Base-by-base conservation (phyloP, 2,329 filamentous ascomycete species). In the Diaporthe capsici region DNA sequence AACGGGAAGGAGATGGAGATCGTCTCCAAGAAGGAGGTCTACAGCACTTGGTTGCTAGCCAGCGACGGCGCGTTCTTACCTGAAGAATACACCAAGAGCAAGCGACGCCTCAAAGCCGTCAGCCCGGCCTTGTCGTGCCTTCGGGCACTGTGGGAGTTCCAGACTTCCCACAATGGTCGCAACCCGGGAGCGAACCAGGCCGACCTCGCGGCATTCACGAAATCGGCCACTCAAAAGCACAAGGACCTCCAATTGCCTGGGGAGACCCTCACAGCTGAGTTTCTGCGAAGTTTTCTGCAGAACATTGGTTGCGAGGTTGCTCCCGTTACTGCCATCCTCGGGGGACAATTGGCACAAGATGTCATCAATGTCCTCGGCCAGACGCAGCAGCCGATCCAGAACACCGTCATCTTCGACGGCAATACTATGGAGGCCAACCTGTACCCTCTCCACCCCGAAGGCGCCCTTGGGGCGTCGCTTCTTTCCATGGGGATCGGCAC, bases 361-460 rank as follows among this genome's bases (percentile, higher is more conserved):
- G 95, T 98, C 71, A 98, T 99, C 85, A 98, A 98, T 81, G 96
- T 98, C 44, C 90, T 98, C 8, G 95, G 96, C 67, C 92, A 94
- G 82, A 92, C 94, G 55, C 95, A 98, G 85, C 97, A 98, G 84
- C 97, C 97, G 0, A 94, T 99, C 57, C 97, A 99, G 86, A 99
- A 99, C 84, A 92, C 98, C 83, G 90, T 98, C 68, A 87, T 98
- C 28, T 98, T 98, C 81, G 95, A 98, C 83, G 96, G 96, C 20
- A 94, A 95, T 79, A 90, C 89, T 61, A 94, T 94, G 84, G 91
- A 94, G 78, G 94, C 94, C 0, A 92, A 92, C 2, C 92, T 97
- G 78, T 98, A 97, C 82, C 90, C 95, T 2, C 87, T 98, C 57
- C 95, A 97, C 82, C 94, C 95, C 0, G 89, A 92, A 73, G 90